phyloP scores from a whole-genome alignment of 192 early-diverging fungal genomes.

The Backusella liffmaniae region DNA sequence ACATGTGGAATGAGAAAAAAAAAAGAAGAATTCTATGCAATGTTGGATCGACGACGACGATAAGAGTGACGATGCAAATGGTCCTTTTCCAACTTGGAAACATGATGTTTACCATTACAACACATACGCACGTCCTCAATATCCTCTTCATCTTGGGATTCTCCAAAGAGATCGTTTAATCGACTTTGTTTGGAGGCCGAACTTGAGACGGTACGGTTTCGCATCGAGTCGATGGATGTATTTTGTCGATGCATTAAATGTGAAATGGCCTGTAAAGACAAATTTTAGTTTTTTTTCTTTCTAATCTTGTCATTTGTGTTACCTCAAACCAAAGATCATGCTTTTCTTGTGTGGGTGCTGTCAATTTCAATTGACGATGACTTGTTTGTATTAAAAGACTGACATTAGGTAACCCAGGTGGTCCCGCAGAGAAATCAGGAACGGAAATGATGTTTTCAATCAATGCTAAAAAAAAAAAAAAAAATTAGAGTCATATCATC shows the following conservation, averaged over 20 bases:
- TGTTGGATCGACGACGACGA: not conserved
- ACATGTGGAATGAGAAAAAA: not conserved
- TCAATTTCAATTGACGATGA: constrained; percentile 72
- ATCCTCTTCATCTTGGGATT: constrained; percentile 23
- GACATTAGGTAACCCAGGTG: constrained; percentile 46
- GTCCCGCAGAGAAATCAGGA: constrained; percentile 40
- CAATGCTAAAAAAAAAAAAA: constrained; percentile 40
- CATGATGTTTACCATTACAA: constrained; percentile 42
- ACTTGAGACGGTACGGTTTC: not conserved
- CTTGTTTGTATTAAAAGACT: constrained; percentile 68
- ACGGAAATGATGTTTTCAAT: constrained; percentile 60
- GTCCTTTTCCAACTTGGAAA: constrained; percentile 32
- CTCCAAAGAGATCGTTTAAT: constrained; percentile 2
- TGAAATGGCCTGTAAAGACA: not conserved
- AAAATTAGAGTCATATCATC: too few relatives aligned
- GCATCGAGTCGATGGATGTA: not conserved
- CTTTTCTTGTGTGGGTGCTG: constrained; percentile 58
- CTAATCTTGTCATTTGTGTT: not conserved
- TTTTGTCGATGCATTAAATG: constrained; percentile 21
- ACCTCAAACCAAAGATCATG: constrained; percentile 76
- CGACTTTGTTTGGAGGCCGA: not conserved
- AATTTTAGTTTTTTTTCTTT: not conserved
- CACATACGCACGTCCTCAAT: constrained; percentile 40
- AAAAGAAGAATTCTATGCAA: not conserved
- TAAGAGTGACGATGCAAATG: constrained; percentile 23